Base-by-base conservation (phyloP, 192 early-diverging fungal genomes). In the Entomortierella beljakovae region DNA sequence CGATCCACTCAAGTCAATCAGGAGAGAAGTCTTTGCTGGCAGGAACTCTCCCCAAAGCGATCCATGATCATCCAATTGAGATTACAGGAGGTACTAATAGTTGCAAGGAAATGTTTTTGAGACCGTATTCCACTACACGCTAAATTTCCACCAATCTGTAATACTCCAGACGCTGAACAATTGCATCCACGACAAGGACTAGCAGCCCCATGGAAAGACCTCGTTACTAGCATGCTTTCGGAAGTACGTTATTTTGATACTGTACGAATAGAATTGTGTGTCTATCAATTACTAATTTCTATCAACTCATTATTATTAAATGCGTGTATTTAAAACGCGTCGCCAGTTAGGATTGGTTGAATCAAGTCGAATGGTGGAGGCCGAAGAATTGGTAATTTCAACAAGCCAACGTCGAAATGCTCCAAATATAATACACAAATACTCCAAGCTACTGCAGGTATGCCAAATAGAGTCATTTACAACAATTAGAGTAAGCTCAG, bases 311-410 rank as follows among this genome's bases (percentile, higher is more conserved):
- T 38, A 3, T 29, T 26, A 26, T 20, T 54, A 52, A 31, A 60
- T n/a, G n/a, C n/a, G n/a, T n/a, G n/a, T n/a, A n/a, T n/a, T n/a
- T n/a, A n/a, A n/a, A n/a, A n/a, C n/a, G n/a, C n/a, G n/a, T n/a
- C n/a, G n/a, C n/a, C 35, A 79, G 75, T 25, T 79, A 20, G 75
- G 75, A 40, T 62, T 70, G 35, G 31, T 65, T 18, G 67, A 79
- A n/a, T 57, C 75, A 20, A 70, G 75, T 58, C 60, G 68, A 31
- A 79, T 79, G 75, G 60, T 79, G 67, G 61, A 60, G 20, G 75
- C 67, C 35, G 75, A 79, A 26, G 66, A 79, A 31, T 15, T 79
- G 26, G 75, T 79, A 16, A 52, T 79, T 1, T 79, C 75, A 1
- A 25, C 26, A 22, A 64, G 34, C 1, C 75, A 79, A 54, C 23